Evolutionary conservation across 768 basidiomycete species (phyloP), one percentile per base, ranked within the genome.

Genomic region (Harrya chromipes): DNA sequence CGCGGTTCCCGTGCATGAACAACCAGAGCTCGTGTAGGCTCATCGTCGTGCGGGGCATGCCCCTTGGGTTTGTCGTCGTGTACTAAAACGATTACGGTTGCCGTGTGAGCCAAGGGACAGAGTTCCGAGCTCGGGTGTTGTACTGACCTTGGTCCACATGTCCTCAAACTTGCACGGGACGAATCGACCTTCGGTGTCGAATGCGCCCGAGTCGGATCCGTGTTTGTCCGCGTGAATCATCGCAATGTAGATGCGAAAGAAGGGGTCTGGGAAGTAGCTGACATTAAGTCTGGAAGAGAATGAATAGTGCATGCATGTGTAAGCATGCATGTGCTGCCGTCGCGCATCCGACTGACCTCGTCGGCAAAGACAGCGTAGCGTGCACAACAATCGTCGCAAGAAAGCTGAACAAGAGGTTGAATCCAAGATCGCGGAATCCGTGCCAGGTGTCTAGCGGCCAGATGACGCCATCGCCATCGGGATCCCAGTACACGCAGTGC

Each of bases 391-490:
- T 53, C 46, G 58, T 56, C 29, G 72, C 65, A 24, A 72, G 45
- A 17, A 72, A 43, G 47, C 63, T 56, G 47, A 76, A 65, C 39
- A 73, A 47, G 41, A 72, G n/a, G 44, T 67, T 65, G 68, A 72
- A 77, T 7, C 72, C 71, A 24, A 78, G 67, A 23, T 65, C 64
- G 49, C 69, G 66, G 56, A 76, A 73, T 14, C 71, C 74, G 7
- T 56, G 53, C 59, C 62, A 75, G 8, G 76, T 77, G 44, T 77
- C 73, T 11, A 54, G 46, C 4, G 75, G 76, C 71, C 72, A 77
- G 43, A 78, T 71, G 39, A 76, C 49, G 3, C 74, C 73, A 46
- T 78, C 76, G 4, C 51, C 26, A 52, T 75, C 70, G 8, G 49
- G 55, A 46, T 76, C 74, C 64, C 73, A 75, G 53, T 72, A 75